phyloP scores from a whole-genome alignment of 257 asterid species.

The Solanum chiquidenum region DNA sequence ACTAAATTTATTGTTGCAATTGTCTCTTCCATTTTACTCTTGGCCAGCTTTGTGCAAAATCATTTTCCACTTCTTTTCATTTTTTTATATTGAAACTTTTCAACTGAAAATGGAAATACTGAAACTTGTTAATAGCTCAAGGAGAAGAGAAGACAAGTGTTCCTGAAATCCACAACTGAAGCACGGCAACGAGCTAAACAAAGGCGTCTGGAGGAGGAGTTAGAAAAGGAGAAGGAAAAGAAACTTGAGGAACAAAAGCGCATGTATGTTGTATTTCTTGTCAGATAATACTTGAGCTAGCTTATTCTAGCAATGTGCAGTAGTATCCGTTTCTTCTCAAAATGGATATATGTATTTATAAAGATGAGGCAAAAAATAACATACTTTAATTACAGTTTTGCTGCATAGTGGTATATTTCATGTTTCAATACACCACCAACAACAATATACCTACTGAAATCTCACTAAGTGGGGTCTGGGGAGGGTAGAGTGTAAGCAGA shows the following conservation, averaged over 20 bases:
- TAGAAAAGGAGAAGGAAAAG: constrained; percentile 75
- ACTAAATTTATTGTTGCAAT: not conserved
- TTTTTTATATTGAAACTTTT: not conserved
- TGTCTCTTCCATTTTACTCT: not conserved
- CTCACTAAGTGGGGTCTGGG: not conserved
- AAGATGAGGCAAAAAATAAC: not conserved
- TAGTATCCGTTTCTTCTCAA: not conserved
- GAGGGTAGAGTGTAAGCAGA: not conserved
- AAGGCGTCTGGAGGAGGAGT: constrained; percentile 77
- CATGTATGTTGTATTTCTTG: constrained; percentile 34
- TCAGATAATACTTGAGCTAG: constrained; percentile 1
- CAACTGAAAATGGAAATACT: not conserved
- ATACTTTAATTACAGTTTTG: not conserved
- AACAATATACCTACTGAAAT: not conserved
- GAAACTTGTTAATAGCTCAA: constrained; percentile 46
- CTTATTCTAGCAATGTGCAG: not conserved
- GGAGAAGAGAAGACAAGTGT: constrained; percentile 74
- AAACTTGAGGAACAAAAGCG: constrained; percentile 93
- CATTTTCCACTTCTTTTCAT: not conserved
- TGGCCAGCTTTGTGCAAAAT: not conserved
- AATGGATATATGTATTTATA: not conserved
- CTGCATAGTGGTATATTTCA: not conserved
- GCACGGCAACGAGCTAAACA: constrained; percentile 84
- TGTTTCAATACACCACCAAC: not conserved
- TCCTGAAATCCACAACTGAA: constrained; percentile 74